Percentiles rank a stretch among this genome's conserved stretches.
phyloP scores from a whole-genome alignment of 2,329 filamentous ascomycete genomes.

The Exophiala xenobiotica region DNA sequence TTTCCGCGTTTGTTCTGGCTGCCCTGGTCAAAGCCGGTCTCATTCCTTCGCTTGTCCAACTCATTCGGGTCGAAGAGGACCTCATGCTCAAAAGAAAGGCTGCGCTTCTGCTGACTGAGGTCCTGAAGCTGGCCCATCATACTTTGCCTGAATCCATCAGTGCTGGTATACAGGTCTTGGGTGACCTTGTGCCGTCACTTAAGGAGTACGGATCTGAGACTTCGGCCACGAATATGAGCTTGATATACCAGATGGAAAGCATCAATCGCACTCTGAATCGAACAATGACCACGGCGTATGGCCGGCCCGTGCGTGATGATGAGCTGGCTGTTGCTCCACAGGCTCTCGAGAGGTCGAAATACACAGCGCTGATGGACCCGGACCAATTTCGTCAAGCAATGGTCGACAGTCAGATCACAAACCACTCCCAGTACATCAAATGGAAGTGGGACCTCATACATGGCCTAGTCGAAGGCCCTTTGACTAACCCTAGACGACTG shows the following conservation, averaged over 20 bases:
- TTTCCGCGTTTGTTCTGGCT: slow-evolving; percentile 82
- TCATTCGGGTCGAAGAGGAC: slow-evolving; percentile 52
- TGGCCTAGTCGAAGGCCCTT: slow-evolving; percentile 85
- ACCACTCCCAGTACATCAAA: slow-evolving; percentile 85
- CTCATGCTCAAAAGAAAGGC: slow-evolving; percentile 74
- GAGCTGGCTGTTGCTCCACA: slow-evolving; percentile 30
- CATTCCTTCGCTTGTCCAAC: slow-evolving; percentile 45
- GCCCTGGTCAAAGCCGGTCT: slow-evolving; percentile 81
- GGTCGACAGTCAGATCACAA: slow-evolving; percentile 76
- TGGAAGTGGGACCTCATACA: slow-evolving; percentile 97
- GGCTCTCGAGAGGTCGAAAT: slow-evolving; percentile 54
- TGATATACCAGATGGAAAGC: slow-evolving; percentile 97
- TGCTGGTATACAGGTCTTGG: slow-evolving; percentile 79
- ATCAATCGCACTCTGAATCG: slow-evolving; percentile 90
- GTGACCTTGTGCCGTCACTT: slow-evolving; percentile 77
- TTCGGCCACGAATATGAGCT: slow-evolving; percentile 78
- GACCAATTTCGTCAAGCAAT: slow-evolving; percentile 62
- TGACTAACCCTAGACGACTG: slow-evolving; percentile 85
- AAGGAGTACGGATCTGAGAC: slow-evolving; percentile 68
- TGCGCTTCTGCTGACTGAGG: slow-evolving; percentile 84
- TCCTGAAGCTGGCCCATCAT: slow-evolving; percentile 83
- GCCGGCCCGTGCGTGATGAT: slow-evolving; percentile 42
- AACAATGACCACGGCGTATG: slow-evolving; percentile 41
- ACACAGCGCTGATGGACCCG: slow-evolving; percentile 63
- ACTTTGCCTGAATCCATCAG: slow-evolving; percentile 81